phyloP scores from a whole-genome alignment of 192 early-diverging fungal genomes.

The Podila minutissima region DNA sequence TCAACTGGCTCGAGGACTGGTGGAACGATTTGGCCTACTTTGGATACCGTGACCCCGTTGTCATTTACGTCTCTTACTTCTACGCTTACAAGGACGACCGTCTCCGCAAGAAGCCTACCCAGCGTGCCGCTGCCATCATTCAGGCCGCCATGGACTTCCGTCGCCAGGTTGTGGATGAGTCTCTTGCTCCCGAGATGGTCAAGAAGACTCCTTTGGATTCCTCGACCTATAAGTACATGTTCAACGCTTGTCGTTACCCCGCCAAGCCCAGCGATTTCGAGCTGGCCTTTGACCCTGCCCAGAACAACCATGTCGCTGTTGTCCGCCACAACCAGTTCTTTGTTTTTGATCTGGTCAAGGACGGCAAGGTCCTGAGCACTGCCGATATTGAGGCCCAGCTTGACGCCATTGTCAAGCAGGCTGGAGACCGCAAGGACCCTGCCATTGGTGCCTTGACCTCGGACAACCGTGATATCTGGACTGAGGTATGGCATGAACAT shows the following conservation, averaged over 20 bases:
- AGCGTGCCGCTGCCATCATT: slow-evolving; percentile 90
- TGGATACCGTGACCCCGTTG: slow-evolving; percentile 94
- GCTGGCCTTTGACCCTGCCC: slow-evolving; percentile 71
- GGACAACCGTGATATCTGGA: slow-evolving; percentile 95
- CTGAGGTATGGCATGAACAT: slow-evolving; percentile 62
- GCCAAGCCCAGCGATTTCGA: slow-evolving; percentile 86
- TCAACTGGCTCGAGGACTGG: slow-evolving; percentile 97
- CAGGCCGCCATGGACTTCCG: slow-evolving; percentile 93
- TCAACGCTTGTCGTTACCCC: slow-evolving; percentile 95
- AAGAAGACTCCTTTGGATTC: slow-evolving; percentile 84
- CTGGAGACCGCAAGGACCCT: slow-evolving; percentile 72
- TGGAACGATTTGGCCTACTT: slow-evolving; percentile 97
- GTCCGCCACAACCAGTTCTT: slow-evolving; percentile 94
- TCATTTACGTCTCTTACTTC: slow-evolving; percentile 97
- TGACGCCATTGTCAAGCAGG: slow-evolving; percentile 55
- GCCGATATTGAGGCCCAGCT: slow-evolving; percentile 79
- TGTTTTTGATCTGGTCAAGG: slow-evolving; percentile 73
- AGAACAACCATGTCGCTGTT: slow-evolving; percentile 88
- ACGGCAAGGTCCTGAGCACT: slow-evolving; percentile 84
- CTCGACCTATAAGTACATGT: slow-evolving; percentile 96
- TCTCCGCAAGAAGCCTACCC: slow-evolving; percentile 75
- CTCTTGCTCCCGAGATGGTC: slow-evolving; percentile 78
- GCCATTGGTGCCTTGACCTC: slow-evolving; percentile 89
- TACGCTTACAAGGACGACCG: slow-evolving; percentile 93
- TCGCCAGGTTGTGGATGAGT: slow-evolving; percentile 75